Base-by-base conservation (phyloP, 179 eudicot species). In the Heliamphora pulchella region DNA sequence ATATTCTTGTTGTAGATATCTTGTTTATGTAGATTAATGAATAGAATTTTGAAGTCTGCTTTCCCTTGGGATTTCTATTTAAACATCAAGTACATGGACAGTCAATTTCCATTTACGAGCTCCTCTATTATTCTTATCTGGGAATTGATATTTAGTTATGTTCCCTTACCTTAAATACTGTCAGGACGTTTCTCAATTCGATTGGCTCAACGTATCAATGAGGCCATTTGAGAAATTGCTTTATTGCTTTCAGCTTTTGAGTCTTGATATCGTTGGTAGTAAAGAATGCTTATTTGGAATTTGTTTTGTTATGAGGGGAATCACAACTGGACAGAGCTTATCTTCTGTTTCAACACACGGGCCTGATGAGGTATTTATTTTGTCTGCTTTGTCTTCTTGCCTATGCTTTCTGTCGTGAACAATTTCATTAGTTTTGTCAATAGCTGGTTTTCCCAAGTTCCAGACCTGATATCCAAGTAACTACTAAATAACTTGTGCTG, bases 331-430 rank as follows among this genome's bases (percentile, higher is more conserved):
- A 55, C 31, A 73, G 51, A 0, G n/a, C 11, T 71, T 13, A 48
- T 6, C 18, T 69, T 69, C 61, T 39, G 22, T 46, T 73, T 53
- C 61, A 51, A 20, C 43, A 3, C 5, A 54, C 17, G 9, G 61
- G 57, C 61, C 43, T 73, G 17, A 3, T 18, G 76, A 73, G 76
- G 76, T 53, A 73, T 53, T 73, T 50, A 73, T 53, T 73, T 55
- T 73, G 62, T 20, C 57, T 14, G 6, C 43, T 73, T 20, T 73
- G 5, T 31, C 11, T 15, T 48, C 31, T 47, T 71, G 11, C 76
- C 61, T 22, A 55, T n/a, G 55, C 13, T 73, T 22, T 53, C 53
- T 8, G 1, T 53, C 39, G 41, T 50, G 22, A n/a, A 72, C 22
- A 9, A 72, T 1, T 50, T 22, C 39, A 41, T 2, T 0, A 3